Evolutionary conservation across 164 flowering plant species (phyloP).

Genomic region (Berberis vulgaris): DNA sequence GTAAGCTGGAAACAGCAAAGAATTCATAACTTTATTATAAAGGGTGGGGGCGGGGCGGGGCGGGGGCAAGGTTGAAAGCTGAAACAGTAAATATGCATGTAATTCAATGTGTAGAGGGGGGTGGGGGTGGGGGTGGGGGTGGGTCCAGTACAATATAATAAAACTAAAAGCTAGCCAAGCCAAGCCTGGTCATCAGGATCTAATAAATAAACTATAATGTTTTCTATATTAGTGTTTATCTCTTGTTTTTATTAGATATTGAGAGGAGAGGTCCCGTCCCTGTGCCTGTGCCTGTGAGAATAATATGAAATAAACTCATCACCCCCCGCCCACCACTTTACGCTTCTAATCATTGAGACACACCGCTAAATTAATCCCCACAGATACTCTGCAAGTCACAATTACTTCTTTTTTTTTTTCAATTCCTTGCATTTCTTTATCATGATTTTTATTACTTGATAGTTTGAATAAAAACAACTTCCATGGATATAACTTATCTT

Average conservation of each 20-base stretch:
- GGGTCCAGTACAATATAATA: not conserved
- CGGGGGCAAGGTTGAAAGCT: not conserved
- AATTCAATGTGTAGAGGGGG: not conserved
- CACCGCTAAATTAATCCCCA: constrained; percentile 10
- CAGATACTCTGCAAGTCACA: not conserved
- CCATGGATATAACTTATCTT: no score
- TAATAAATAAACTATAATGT: not conserved
- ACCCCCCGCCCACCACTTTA: constrained; percentile 8
- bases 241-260: constrained; percentile 3
- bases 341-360: constrained; percentile 27
- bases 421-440: not conserved
- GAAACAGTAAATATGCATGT: constrained; percentile 3
- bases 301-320: constrained; percentile 10
- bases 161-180: not conserved
- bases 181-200: not conserved
- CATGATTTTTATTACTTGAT: no score
- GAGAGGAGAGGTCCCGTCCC: not conserved
- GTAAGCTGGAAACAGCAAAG: constrained; percentile 31
- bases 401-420: not conserved
- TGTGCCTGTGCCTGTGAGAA: constrained; percentile 7
- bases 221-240: not conserved
- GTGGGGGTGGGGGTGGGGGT: no score
- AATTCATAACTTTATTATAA: constrained; percentile 3
- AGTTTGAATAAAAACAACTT: no score
- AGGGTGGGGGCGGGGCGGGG: not conserved